Base-by-base conservation (phyloP, 2,329 filamentous ascomycete genomes). In the Fusarium proliferatum region DNA sequence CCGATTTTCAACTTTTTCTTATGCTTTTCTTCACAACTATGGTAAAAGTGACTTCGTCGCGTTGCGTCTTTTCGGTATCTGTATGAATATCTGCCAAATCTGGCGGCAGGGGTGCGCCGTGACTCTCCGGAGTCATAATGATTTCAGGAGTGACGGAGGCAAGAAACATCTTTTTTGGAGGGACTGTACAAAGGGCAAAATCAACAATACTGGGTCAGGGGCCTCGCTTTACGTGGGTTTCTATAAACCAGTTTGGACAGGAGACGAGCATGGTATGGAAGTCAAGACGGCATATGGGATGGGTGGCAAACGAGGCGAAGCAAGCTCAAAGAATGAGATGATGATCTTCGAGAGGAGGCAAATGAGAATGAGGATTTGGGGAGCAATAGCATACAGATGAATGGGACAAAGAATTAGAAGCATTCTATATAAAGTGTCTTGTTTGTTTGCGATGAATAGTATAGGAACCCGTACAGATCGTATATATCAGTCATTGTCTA, bases 1-100 rank as follows among this genome's bases (percentile, higher is more conserved):
- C 62, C 67, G 65, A 64, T 65, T 69, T 68, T 74, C 67, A 64
- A 64, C 30, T 56, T 67, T 55, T 68, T 70, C 56, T 57, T 64
- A n/a, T 45, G 64, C 49, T 69, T 73, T 71, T 60, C 64, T 49
- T 63, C 42, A 62, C 55, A 69, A 34, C 58, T 51, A 57, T 66
- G 73, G 73, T 67, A 78, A 78, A 78, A 77, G 75, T 76, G 76
- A 73, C 69, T 75, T 73, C 60, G 23, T 65, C 62, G 67, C 61
- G 30, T 68, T 57, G 64, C 56, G 67, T 72, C 62, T 66, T 74
- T 73, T 63, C 65, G 64, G 57, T 69, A 71, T 73, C 55, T 79
- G 78, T 79, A 79, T 67, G 75, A 79, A 71, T 76, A 79, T 75
- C 65, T 74, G 73, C 69, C 71, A 61, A 67, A 55, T 53, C 58